Conservation (phyloP, 176 grass and related monocot genomes). For the Melocanna baccifera region DNA sequence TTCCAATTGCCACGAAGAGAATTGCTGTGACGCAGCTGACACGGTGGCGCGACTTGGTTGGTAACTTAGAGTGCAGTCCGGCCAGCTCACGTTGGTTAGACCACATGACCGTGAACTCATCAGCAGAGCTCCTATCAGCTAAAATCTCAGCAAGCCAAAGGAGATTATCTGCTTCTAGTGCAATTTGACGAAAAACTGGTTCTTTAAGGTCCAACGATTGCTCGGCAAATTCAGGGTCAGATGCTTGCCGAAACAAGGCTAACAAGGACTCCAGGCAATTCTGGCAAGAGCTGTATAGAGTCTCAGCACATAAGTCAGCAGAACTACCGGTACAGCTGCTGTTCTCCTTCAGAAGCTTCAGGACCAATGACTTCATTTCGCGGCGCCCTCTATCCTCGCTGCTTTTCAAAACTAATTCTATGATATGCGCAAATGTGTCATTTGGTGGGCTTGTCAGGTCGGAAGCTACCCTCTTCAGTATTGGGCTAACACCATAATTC, state of each 20-base stretch:
- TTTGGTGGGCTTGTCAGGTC: constrained; percentile 55
- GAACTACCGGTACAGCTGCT: constrained; percentile 36
- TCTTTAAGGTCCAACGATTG: constrained; percentile 49
- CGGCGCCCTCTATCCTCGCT: constrained; percentile 74
- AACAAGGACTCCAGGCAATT: constrained; percentile 69
- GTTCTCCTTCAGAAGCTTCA: constrained; percentile 90
- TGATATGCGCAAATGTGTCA: constrained; percentile 66
- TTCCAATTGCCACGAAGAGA: constrained; percentile 86
- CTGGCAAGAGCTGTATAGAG: constrained; percentile 62
- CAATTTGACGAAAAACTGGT: constrained; percentile 46
- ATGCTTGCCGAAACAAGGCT: constrained; percentile 58
- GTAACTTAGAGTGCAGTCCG: constrained; percentile 61
- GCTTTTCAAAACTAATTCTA: constrained; percentile 85
- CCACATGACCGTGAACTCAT: constrained; percentile 69
- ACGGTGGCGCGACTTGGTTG: constrained; percentile 74
- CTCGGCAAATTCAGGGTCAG: constrained; percentile 45
- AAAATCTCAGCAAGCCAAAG: constrained; percentile 90
- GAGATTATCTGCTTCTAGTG: constrained; percentile 83
- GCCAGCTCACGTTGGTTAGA: constrained; percentile 66
- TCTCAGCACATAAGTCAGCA: constrained; percentile 49
- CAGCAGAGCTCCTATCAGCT: constrained; percentile 48
- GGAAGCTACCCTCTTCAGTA: constrained; percentile 80
- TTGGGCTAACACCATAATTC: constrained; percentile 60
- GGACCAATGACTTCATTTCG: constrained; percentile 79
- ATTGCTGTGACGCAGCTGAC: constrained; percentile 76